Evolutionary conservation across 2,329 filamentous ascomycete species (phyloP).

Genomic region (Cladosporium sp.): DNA sequence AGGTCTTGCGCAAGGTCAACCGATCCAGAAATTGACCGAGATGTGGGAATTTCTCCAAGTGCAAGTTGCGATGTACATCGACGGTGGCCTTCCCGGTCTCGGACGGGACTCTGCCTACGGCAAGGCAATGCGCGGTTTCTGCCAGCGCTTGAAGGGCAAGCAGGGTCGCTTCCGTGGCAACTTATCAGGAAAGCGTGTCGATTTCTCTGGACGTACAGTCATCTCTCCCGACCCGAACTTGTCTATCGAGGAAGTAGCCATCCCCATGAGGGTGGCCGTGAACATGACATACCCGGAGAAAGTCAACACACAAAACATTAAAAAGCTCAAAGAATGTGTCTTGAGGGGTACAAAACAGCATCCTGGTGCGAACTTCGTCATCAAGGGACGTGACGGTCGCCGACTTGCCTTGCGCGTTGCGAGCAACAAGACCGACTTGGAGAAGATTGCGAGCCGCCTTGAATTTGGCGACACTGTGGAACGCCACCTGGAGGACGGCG

Average conservation of each 20-base stretch:
- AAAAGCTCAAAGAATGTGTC: constrained; percentile 70
- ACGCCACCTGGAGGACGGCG: constrained; percentile 87
- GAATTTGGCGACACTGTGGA: constrained; percentile 84
- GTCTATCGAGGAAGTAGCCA: constrained; percentile 85
- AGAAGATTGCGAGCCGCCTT: constrained; percentile 66
- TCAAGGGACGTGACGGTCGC: constrained; percentile 64
- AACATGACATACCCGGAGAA: constrained; percentile 93
- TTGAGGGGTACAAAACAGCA: constrained; percentile 69
- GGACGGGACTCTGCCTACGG: constrained; percentile 72
- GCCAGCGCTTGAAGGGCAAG: constrained; percentile 92
- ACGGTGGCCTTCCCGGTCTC: constrained; percentile 91
- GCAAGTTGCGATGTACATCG: constrained; percentile 96
- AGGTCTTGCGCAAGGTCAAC: constrained; percentile 73
- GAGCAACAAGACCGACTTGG: constrained; percentile 47
- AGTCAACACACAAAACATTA: constrained; percentile 76
- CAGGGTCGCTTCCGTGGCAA: constrained; percentile 97
- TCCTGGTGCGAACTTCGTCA: constrained; percentile 80
- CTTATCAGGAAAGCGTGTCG: constrained; percentile 93
- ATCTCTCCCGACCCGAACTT: constrained; percentile 96
- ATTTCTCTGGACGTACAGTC: constrained; percentile 95
- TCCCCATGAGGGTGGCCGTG: constrained; percentile 86
- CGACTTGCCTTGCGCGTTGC: constrained; percentile 63
- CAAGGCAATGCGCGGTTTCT: constrained; percentile 87
- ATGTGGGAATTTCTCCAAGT: constrained; percentile 97
- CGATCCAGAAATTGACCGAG: constrained; percentile 87